Evolutionary conservation across 352 stramenopile genomes (phyloP).

Genomic region (Phytophthora citrophthora): DNA sequence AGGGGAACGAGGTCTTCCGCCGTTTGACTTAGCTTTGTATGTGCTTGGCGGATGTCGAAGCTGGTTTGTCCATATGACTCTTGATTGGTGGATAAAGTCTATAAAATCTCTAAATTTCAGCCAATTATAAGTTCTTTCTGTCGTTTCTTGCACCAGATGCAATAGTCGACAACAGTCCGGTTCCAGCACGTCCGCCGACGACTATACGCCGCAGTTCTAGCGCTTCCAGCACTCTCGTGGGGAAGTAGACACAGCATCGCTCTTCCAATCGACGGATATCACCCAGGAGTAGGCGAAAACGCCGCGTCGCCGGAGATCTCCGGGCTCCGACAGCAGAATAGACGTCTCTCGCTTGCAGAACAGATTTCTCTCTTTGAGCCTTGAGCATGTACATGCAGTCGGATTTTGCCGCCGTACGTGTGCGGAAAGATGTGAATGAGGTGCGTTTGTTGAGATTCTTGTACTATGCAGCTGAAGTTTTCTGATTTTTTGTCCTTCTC

Average conservation of each 20-base stretch:
- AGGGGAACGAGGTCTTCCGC: not conserved
- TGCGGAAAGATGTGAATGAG: conserved; percentile 89
- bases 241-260: not conserved
- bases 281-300: conserved; percentile 2
- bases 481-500: conserved; percentile 11
- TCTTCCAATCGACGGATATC: not conserved
- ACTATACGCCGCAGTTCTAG: conserved; percentile 2
- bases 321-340: not conserved
- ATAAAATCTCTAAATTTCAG: not conserved
- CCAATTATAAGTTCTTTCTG: conserved; percentile 1
- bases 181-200: not conserved
- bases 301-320: not conserved
- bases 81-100: no score
- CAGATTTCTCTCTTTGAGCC: conserved; percentile 10
- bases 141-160: not conserved
- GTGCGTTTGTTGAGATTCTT: conserved; percentile 22
- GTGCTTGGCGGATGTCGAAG: not conserved
- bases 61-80: not conserved
- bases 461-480: conserved; percentile 1
- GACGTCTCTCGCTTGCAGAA: conserved; percentile 4
- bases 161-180: not conserved
- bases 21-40: conserved; percentile 19
- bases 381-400: conserved; percentile 72
- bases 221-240: not conserved
- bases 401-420: conserved; percentile 77